Conservation (phyloP, 495 filamentous ascomycete genomes). For the Penicillium turbatum region DNA sequence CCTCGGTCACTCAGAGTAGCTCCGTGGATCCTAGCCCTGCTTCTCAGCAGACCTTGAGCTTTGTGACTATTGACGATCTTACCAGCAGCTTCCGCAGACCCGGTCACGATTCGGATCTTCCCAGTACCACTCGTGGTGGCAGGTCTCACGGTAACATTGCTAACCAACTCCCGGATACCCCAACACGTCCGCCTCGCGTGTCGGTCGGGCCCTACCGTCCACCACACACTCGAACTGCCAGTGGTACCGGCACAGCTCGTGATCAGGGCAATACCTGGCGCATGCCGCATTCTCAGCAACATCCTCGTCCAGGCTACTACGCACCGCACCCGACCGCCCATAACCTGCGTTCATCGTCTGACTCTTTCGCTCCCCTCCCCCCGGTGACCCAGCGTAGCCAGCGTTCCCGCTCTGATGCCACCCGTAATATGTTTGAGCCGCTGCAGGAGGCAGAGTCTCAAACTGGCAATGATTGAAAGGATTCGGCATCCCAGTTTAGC, state of each 20-base stretch:
- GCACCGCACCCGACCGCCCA: neutral
- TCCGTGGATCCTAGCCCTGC: neutral
- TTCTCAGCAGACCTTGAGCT: too few relatives aligned
- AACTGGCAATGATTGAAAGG: neutral
- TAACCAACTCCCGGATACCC: neutral
- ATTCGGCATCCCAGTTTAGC: neutral
- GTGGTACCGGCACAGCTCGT: neutral
- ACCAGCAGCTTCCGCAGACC: neutral
- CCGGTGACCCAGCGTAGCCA: neutral
- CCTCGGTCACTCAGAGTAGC: neutral
- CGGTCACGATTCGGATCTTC: neutral
- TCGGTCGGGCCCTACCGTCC: neutral
- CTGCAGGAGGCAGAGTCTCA: neutral
- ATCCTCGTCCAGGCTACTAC: neutral
- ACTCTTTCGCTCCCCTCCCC: neutral
- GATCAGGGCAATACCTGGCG: neutral
- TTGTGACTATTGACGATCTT: neutral
- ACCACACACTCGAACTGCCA: neutral
- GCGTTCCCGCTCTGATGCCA: neutral
- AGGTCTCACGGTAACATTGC: neutral
- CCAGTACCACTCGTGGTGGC: neutral
- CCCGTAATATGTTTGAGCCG: neutral
- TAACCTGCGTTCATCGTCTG: slow-evolving; percentile 10
- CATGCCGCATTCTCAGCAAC: neutral
- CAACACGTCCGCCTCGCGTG: neutral